Evolutionary conservation across 2,329 filamentous ascomycete species (phyloP), one percentile per base, ranked within the genome.

Genomic region (Pseudocercospora cruenta): DNA sequence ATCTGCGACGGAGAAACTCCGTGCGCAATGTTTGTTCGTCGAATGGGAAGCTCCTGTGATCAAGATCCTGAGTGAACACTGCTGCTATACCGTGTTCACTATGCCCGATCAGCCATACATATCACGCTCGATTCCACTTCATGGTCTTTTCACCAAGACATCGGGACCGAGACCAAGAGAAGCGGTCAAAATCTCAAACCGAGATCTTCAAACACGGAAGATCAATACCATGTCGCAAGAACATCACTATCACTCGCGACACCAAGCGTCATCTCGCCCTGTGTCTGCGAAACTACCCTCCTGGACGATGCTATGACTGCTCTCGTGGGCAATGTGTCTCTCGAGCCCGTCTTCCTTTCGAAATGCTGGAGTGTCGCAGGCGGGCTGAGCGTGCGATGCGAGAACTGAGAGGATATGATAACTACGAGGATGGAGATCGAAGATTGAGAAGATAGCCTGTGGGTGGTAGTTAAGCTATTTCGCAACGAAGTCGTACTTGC

Each of bases 401-500:
- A 33, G 31, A 33, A 33, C 8, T 33, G 8, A 10, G 31, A 33
- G 31, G 31, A 33, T 33, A 33, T 33, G 31, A 33, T 33, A 12
- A 12, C 10, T 33, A 33, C 31, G 31, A 33, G 31, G 31, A 33
- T 33, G 31, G 31, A 33, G 10, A 33, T 33, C 31, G 31, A 12
- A 33, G 31, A 1, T 33, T 33, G 31, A 33, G 31, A 33, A 12
- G 31, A 33, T 33, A 33, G 31, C 31, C 31, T 10, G 10, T 33
- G 31, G 10, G 31, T 33, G 10, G 31, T 33, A 33, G 9, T 12
- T 12, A 7, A 33, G 22, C 22, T 53, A 53, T 24, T 53, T 53
- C 4, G 49, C 49, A 53, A 69, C 53, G 57, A 64, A 66, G 54
- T 70, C 68, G 51, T 66, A 66, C 51, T 59, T 66, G 8, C 19